A percentile compares a stretch with the other conserved stretches of the same genome.
Evolutionary conservation across 257 asterid genomes (phyloP).

Genomic region (Knoxia roxburghii): DNA sequence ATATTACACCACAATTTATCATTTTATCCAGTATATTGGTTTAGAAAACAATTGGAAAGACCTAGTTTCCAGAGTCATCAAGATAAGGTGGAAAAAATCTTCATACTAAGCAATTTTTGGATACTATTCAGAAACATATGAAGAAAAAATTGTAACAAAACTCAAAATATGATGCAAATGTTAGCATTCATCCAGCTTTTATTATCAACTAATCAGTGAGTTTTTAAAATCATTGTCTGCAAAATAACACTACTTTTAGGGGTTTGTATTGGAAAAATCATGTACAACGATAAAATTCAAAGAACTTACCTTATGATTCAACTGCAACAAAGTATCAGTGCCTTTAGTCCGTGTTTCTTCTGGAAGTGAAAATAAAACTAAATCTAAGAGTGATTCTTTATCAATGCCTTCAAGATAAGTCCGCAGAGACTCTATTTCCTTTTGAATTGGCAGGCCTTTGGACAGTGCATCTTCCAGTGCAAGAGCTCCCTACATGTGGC

Average conservation of each 20-base stretch:
- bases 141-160: background rate
- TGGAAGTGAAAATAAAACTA: constrained; percentile 83
- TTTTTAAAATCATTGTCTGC: background rate
- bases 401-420: constrained; percentile 66
- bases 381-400: constrained; percentile 49
- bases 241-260: background rate
- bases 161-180: background rate
- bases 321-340: constrained; percentile 64
- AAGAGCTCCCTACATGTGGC: constrained; percentile 63
- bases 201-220: background rate
- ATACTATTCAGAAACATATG: background rate
- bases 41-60: background rate
- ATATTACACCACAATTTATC: background rate
- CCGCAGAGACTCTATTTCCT: constrained; percentile 64
- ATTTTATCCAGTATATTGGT: background rate
- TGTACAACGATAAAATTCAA: background rate
- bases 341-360: constrained; percentile 68
- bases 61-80: background rate
- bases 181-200: background rate
- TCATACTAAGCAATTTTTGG: background rate
- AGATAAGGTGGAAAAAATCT: background rate
- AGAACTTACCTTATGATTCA: constrained; percentile 73
- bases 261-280: background rate
- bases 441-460: constrained; percentile 78
- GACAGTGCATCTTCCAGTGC: constrained; percentile 87